Percentiles rank a stretch among this genome's conserved stretches.
These are phyloP conservation scores for Plectosphaerella cucumerina DNA, from an alignment of 2,329 filamentous ascomycete species.

Conservation along the genomic window DNA sequence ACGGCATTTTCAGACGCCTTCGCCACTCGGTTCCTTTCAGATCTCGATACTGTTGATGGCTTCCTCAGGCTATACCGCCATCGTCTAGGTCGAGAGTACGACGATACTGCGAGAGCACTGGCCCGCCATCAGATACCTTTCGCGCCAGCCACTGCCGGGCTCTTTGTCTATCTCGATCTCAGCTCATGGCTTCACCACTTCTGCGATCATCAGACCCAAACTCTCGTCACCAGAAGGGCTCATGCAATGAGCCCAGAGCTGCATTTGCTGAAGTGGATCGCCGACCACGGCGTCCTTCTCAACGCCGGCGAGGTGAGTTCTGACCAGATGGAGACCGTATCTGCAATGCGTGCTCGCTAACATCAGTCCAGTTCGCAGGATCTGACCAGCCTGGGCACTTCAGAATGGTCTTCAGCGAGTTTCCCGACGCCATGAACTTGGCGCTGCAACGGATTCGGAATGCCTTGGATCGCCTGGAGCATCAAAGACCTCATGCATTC, in stretches of 20 bases:
- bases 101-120: not conserved
- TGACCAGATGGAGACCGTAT: not conserved
- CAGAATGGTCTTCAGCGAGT: not conserved
- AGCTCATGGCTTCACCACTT: slow-evolving; percentile 1
- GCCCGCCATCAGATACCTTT: not conserved
- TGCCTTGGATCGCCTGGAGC: not conserved
- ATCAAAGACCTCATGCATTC: not conserved
- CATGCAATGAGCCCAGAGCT: not conserved
- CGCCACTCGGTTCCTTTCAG: not conserved
- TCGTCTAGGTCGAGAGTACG: not conserved
- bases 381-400: slow-evolving; percentile 2
- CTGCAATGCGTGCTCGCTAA: not conserved
- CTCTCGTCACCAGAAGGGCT: too few relatives aligned
- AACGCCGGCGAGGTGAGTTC: slow-evolving; percentile 2
- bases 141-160: not conserved
- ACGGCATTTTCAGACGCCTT: not conserved
- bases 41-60: not conserved
- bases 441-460: not conserved
- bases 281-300: slow-evolving; percentile 4
- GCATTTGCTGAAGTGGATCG: not conserved
- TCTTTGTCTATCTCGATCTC: slow-evolving; percentile 4
- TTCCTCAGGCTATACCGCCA: slow-evolving; percentile 1
- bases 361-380: not conserved
- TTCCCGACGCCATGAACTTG: not conserved
- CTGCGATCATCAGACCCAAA: too few relatives aligned